Conservation (phyloP, 2,329 filamentous ascomycete species). For the Nannizziopsis barbatae region DNA sequence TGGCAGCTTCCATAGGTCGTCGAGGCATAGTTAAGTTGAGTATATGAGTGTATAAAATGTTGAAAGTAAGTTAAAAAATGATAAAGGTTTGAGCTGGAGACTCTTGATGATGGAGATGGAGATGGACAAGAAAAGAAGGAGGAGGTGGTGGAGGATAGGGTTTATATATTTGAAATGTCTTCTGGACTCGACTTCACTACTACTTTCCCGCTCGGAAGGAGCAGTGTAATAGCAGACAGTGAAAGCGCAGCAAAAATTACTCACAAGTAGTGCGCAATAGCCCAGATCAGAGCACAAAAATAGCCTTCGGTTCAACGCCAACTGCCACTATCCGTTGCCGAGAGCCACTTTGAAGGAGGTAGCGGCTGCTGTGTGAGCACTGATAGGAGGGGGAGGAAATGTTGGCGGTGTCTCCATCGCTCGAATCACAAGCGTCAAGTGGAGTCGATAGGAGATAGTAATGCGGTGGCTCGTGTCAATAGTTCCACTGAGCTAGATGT, state of each 20-base stretch:
- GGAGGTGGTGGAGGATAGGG: no score
- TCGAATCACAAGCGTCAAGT: not conserved
- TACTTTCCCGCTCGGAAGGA: no score
- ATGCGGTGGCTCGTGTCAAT: not conserved
- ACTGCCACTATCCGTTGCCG: not conserved
- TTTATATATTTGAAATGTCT: no score
- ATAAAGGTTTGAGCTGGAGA: not conserved
- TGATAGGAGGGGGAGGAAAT: not conserved
- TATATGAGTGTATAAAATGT: not conserved
- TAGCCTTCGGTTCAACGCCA: not conserved
- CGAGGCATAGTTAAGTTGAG: constrained; percentile 4
- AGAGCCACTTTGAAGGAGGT: not conserved
- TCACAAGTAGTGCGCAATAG: no score
- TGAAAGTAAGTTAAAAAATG: not conserved
- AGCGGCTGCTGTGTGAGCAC: not conserved
- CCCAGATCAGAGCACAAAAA: not conserved
- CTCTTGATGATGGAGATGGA: no score
- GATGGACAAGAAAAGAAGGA: no score
- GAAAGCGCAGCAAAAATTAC: no score
- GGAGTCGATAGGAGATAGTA: not conserved
- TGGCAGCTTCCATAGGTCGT: constrained; percentile 4
- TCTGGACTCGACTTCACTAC: no score
- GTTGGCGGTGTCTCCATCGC: not conserved
- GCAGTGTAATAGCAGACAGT: no score
- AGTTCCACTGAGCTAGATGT: not conserved